A percentile compares a stretch with the other conserved stretches of the same genome.
These are phyloP conservation scores for Fusarium sp. DNA, from an alignment of 2,329 filamentous ascomycete genomes.

Conservation along the genomic window DNA sequence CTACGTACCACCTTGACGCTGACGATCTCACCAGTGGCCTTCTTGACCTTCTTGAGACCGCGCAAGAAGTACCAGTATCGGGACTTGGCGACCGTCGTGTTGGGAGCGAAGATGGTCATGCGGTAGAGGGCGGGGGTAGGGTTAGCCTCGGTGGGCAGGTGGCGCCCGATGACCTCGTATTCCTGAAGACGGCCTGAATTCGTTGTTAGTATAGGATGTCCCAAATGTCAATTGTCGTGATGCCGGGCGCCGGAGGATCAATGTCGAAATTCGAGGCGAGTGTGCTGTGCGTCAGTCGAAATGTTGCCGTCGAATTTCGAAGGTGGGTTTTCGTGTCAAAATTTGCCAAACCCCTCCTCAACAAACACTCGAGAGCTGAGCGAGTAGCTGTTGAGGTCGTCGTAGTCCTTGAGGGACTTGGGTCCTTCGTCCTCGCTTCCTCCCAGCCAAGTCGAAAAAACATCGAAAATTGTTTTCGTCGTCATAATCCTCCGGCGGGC, in stretches of 20 bases:
- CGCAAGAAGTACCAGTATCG: slow-evolving; percentile 99
- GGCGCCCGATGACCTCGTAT: slow-evolving; percentile 99
- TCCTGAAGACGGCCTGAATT: slow-evolving; percentile 95
- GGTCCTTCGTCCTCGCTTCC: slow-evolving; percentile 21
- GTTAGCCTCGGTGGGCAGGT: slow-evolving; percentile 97
- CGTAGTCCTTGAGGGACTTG: not conserved
- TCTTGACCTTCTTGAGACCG: slow-evolving; percentile 99
- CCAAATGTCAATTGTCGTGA: slow-evolving; percentile 14
- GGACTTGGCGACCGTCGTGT: slow-evolving; percentile 98
- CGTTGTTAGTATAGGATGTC: slow-evolving; percentile 52
- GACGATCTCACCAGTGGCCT: slow-evolving; percentile 99
- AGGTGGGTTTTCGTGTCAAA: slow-evolving; percentile 11
- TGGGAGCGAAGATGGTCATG: slow-evolving; percentile 99
- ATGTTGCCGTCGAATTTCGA: slow-evolving; percentile 30
- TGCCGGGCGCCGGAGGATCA: slow-evolving; percentile 30
- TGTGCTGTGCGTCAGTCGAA: slow-evolving; percentile 12
- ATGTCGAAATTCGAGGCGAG: slow-evolving; percentile 22
- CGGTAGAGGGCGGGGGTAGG: slow-evolving; percentile 98
- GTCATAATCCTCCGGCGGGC: slow-evolving; percentile 43
- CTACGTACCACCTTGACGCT: slow-evolving; percentile 90
- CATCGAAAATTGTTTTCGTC: slow-evolving; percentile 43
- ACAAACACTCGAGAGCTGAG: slow-evolving; percentile 1
- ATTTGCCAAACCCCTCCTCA: slow-evolving; percentile 1
- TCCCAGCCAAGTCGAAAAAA: slow-evolving; percentile 21
- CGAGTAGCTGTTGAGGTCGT: slow-evolving; percentile 1